These are phyloP conservation scores for Rhodamnia rubescens DNA, from an alignment of 345 rosid species.

Conservation along the genomic window DNA sequence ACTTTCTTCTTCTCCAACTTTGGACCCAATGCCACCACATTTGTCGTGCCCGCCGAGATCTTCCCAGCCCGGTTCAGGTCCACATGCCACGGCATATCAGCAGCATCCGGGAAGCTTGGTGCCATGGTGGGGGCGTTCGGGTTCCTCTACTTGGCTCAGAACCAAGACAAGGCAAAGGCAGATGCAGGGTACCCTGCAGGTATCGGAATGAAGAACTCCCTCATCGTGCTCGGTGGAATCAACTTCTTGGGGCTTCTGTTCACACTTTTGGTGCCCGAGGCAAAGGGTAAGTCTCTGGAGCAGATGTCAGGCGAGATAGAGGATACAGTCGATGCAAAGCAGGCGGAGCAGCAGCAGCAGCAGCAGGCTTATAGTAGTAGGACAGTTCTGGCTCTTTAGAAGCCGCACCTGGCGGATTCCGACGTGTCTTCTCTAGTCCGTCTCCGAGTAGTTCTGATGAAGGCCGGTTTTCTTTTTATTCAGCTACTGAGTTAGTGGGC, in stretches of 20 bases:
- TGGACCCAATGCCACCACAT: constrained; percentile 86
- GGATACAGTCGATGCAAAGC: constrained; percentile 1
- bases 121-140: constrained; percentile 92
- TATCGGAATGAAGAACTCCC: constrained; percentile 72
- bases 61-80: constrained; percentile 85
- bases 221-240: constrained; percentile 44
- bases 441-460: not conserved
- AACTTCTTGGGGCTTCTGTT: constrained; percentile 54
- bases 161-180: constrained; percentile 50
- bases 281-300: constrained; percentile 74
- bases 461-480: not conserved
- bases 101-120: constrained; percentile 74
- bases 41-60: constrained; percentile 81
- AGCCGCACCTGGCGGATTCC: not conserved
- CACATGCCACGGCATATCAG: constrained; percentile 88
- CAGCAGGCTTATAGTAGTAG: constrained; percentile 4
- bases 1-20: constrained; percentile 89
- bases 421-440: not conserved
- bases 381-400: constrained; percentile 2
- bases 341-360: not conserved
- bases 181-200: constrained; percentile 89
- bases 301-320: constrained; percentile 77
- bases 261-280: constrained; percentile 83
- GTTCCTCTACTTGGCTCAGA: constrained; percentile 73
- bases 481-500: not conserved